Conservation (phyloP, 495 filamentous ascomycete species). For the Aspergillus asperescens region DNA sequence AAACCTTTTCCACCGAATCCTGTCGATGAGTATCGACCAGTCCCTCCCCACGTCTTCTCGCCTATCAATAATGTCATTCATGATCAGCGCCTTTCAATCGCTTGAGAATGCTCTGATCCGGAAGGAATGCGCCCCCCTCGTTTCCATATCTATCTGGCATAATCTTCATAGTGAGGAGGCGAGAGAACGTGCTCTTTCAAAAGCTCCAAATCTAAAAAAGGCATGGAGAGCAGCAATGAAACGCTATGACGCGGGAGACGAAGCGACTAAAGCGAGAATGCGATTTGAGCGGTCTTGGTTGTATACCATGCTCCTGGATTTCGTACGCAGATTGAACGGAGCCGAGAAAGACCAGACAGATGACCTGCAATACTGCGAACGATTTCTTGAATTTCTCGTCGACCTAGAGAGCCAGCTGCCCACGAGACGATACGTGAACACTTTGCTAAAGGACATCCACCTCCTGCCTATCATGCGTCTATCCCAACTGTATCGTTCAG, state of each 20-base stretch:
- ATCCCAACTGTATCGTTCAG: conserved; percentile 69
- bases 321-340: conserved; percentile 66
- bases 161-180: conserved; percentile 70
- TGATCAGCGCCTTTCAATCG: conserved; percentile 89
- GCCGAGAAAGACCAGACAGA: conserved; percentile 48
- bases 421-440: conserved; percentile 89
- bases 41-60: conserved; percentile 66
- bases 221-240: conserved; percentile 86
- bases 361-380: conserved; percentile 79
- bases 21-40: conserved; percentile 81
- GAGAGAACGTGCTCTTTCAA: conserved; percentile 62
- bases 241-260: conserved; percentile 83
- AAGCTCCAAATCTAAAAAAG: conserved; percentile 67
- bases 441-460: conserved; percentile 85
- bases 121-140: conserved; percentile 92
- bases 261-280: conserved; percentile 67
- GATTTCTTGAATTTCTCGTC: conserved; percentile 84
- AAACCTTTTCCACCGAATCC: conserved; percentile 78
- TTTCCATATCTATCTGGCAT: conserved; percentile 94
- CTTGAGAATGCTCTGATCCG: conserved; percentile 83
- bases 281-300: conserved; percentile 94
- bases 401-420: conserved; percentile 92
- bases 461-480: conserved; percentile 75
- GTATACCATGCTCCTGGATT: conserved; percentile 79
- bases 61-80: conserved; percentile 75